Percentiles rank a stretch among this genome's conserved stretches.
These are phyloP conservation scores for Paramecium primaurelia DNA, from an alignment of 73 alveolate species.

Conservation along the genomic window DNA sequence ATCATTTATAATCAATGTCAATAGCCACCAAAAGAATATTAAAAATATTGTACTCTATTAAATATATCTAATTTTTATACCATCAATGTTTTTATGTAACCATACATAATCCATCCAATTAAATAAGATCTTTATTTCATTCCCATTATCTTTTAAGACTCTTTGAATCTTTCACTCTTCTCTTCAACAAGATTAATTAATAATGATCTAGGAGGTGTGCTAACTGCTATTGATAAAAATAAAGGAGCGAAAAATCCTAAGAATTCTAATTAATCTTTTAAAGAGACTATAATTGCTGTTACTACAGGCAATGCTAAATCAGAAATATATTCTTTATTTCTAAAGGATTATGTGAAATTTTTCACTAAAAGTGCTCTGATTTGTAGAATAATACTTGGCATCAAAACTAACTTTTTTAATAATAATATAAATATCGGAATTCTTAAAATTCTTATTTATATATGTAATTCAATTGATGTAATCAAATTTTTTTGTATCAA, in stretches of 20 bases:
- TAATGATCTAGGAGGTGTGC: conserved; percentile 36
- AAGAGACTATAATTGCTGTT: neutral
- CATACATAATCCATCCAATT: conserved; percentile 41
- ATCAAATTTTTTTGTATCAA: neutral
- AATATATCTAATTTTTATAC: neutral
- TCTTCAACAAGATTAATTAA: conserved; percentile 33
- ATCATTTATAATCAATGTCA: neutral
- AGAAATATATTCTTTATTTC: neutral
- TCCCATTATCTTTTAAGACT: conserved; percentile 57
- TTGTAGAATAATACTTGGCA: neutral
- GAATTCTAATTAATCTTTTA: neutral
- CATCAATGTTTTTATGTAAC: conserved; percentile 13
- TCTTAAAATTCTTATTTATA: neutral
- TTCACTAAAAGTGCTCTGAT: neutral
- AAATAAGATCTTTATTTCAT: conserved; percentile 29
- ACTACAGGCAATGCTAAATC: neutral
- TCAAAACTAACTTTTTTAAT: neutral
- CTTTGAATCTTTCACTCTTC: conserved; percentile 48
- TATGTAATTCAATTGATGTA: neutral
- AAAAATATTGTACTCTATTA: neutral
- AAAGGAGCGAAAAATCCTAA: neutral
- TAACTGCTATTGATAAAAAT: neutral
- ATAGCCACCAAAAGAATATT: neutral
- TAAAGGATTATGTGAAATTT: neutral
- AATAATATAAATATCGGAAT: neutral